A percentile compares a stretch with the other conserved stretches of the same genome.
These are phyloP conservation scores for Nakataea oryzae DNA, from an alignment of 2,329 filamentous ascomycete species.

Conservation along the genomic window DNA sequence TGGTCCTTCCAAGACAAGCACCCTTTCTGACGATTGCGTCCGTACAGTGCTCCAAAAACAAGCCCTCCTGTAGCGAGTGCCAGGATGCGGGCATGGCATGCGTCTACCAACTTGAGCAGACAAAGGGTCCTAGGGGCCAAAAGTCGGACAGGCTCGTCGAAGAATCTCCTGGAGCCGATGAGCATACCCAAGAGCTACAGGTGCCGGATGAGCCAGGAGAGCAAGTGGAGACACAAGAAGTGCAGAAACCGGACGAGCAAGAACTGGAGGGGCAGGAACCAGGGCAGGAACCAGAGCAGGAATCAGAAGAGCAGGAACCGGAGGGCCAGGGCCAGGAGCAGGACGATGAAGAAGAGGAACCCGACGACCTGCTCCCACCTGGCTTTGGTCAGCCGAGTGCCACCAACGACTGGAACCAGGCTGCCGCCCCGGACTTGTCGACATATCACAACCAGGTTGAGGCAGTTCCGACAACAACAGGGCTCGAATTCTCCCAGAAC, in stretches of 20 bases:
- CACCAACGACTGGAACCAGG: not conserved
- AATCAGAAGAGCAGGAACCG: constrained; percentile 8
- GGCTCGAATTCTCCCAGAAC: not conserved
- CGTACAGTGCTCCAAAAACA: constrained; percentile 20
- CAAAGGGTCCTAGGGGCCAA: not conserved
- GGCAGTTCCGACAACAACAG: not conserved
- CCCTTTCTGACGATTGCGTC: not conserved
- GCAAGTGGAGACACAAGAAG: constrained; percentile 5
- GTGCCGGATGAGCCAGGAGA: not conserved
- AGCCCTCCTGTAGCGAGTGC: constrained; percentile 21
- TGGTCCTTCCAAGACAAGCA: not conserved
- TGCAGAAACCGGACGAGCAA: constrained; percentile 9
- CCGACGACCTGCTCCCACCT: constrained; percentile 12
- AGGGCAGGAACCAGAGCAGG: constrained; percentile 9
- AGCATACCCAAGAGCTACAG: not conserved
- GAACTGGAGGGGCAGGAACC: not conserved
- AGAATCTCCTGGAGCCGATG: not conserved
- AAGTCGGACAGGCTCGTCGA: not conserved
- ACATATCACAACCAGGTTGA: not conserved
- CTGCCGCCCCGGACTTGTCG: not conserved
- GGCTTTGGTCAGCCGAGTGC: constrained; percentile 7
- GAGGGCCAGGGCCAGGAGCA: constrained; percentile 1
- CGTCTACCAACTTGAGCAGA: constrained; percentile 6
- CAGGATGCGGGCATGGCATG: constrained; percentile 5
- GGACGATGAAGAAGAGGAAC: constrained; percentile 10